Percentiles rank a stretch among this genome's conserved stretches.
phyloP scores from a whole-genome alignment of 2,329 filamentous ascomycete species.

The Arthroderma sp. region DNA sequence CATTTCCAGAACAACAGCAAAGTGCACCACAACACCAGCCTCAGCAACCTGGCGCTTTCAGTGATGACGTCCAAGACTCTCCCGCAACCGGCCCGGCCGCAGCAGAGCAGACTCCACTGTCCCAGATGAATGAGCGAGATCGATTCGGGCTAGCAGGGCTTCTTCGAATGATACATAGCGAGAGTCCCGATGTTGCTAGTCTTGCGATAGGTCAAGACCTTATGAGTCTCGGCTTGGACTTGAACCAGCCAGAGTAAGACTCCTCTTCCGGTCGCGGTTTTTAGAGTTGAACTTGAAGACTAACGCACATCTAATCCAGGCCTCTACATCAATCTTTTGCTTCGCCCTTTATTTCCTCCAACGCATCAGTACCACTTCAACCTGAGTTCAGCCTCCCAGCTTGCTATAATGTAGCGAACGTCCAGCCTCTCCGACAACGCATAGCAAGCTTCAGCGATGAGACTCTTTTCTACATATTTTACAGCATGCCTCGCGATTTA shows the following conservation, averaged over 20 bases:
- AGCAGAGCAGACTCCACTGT: slow-evolving; percentile 20
- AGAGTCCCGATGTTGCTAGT: slow-evolving; percentile 38
- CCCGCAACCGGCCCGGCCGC: slow-evolving; percentile 3
- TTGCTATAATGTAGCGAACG: slow-evolving; percentile 54
- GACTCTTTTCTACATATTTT: slow-evolving; percentile 58
- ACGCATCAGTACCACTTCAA: slow-evolving; percentile 44
- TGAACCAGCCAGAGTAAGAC: slow-evolving; percentile 48
- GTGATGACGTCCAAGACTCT: slow-evolving; percentile 6
- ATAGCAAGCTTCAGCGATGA: slow-evolving; percentile 49
- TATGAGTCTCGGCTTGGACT: slow-evolving; percentile 49
- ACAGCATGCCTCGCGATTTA: slow-evolving; percentile 51
- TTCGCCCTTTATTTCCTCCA: slow-evolving; percentile 47
- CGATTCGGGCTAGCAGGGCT: slow-evolving; percentile 47
- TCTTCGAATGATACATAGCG: slow-evolving; percentile 43
- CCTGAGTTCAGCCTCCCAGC: slow-evolving; percentile 50
- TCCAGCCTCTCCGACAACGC: slow-evolving; percentile 46
- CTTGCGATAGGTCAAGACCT: slow-evolving; percentile 52
- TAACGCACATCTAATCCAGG: slow-evolving; percentile 23
- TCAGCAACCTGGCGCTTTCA: slow-evolving; percentile 17
- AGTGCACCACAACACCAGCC: slow-evolving; percentile 21
- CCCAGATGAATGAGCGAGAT: slow-evolving; percentile 48
- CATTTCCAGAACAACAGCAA: slow-evolving; percentile 22
- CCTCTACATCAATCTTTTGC: slow-evolving; percentile 52
- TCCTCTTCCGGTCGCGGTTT: slow-evolving; percentile 2
- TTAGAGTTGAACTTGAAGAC: background rate